phyloP scores from a whole-genome alignment of 2,329 filamentous ascomycete species.

The Alternaria viburni region DNA sequence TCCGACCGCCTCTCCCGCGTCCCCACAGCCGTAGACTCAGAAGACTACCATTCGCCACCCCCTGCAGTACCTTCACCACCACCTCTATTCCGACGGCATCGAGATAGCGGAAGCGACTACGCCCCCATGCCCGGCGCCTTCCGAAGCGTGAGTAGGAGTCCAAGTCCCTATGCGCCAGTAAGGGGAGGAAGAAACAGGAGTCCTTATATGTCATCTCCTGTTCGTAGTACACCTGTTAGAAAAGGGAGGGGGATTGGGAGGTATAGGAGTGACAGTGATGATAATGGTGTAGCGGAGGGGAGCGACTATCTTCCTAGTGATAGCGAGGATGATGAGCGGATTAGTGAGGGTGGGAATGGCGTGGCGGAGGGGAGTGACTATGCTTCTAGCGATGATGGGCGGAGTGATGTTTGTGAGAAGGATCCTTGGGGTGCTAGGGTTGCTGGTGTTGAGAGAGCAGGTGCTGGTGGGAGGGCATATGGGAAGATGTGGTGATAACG shows the following conservation, averaged over 20 bases:
- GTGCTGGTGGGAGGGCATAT: not conserved
- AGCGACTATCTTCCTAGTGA: not conserved
- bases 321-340: not conserved
- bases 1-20: not conserved
- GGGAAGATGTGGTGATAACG: not conserved
- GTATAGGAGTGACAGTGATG: not conserved
- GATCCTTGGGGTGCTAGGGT: not conserved
- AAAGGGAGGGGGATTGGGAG: not conserved
- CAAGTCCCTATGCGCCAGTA: not conserved
- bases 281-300: slow-evolving; percentile 5
- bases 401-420: not conserved
- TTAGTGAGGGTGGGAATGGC: not conserved
- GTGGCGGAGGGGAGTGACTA: not conserved
- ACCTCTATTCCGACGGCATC: not conserved
- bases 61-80: not conserved
- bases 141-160: not conserved
- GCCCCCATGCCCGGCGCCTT: not conserved
- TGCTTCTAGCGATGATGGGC: not conserved
- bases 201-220: not conserved
- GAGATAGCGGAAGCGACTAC: not conserved
- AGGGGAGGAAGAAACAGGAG: not conserved
- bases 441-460: not conserved
- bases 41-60: not conserved
- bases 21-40: not conserved
- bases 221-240: not conserved